These are phyloP conservation scores for Thamnidium elegans DNA, from an alignment of 192 early-diverging fungal species.

Conservation along the genomic window DNA sequence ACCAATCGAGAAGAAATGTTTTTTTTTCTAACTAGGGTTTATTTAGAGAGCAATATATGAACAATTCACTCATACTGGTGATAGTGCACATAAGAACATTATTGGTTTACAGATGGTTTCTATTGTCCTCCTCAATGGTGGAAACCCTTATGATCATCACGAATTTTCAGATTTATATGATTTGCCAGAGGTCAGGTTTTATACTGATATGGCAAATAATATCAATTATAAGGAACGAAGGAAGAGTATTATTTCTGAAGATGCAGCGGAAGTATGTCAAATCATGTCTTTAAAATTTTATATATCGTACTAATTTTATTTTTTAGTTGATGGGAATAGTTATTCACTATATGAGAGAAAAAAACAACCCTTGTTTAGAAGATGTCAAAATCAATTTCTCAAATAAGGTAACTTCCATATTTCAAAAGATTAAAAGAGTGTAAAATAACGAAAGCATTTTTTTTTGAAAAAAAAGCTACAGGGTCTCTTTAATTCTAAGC, in stretches of 20 bases:
- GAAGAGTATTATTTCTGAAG: slow-evolving; percentile 26
- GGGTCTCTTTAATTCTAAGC: too few species aligned
- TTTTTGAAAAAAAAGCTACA: too few species aligned
- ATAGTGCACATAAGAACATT: slow-evolving; percentile 46
- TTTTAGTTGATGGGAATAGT: slow-evolving; percentile 24
- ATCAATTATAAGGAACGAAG: slow-evolving; percentile 30
- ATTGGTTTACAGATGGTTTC: slow-evolving; percentile 60
- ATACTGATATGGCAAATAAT: slow-evolving; percentile 40
- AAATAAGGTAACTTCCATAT: too few species aligned
- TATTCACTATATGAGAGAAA: slow-evolving; percentile 39
- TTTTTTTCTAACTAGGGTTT: background rate
- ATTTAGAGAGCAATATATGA: slow-evolving; percentile 45
- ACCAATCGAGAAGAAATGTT: background rate
- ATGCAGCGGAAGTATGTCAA: slow-evolving; percentile 47
- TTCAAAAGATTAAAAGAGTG: too few species aligned
- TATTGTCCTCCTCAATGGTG: slow-evolving; percentile 53
- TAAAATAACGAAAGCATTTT: too few species aligned
- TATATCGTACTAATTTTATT: background rate
- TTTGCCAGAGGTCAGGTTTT: slow-evolving; percentile 41
- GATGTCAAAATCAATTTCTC: too few species aligned
- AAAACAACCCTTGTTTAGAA: slow-evolving; percentile 1
- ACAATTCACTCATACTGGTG: slow-evolving; percentile 35
- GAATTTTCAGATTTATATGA: slow-evolving; percentile 39
- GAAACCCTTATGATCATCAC: slow-evolving; percentile 42
- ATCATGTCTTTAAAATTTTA: slow-evolving; percentile 5